Percentiles rank a stretch among this genome's conserved stretches.
Conservation (phyloP, 305 asterid genomes). For the Fraxinus xanthoxyloides region DNA sequence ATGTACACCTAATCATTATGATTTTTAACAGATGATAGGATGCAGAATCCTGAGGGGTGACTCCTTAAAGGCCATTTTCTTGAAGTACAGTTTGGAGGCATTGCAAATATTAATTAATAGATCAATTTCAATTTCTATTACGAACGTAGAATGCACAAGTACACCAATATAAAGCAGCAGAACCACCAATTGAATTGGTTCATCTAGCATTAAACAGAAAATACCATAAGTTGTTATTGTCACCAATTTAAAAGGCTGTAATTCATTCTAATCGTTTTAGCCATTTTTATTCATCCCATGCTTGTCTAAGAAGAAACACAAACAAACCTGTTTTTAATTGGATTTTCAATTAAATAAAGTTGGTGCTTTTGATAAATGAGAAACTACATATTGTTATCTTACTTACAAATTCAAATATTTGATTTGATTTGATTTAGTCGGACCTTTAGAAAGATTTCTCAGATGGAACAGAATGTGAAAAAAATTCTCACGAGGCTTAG, state of each 20-base stretch:
- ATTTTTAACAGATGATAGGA: neutral
- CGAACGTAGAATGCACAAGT: neutral
- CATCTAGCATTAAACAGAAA: neutral
- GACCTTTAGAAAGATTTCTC: neutral
- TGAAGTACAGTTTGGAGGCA: neutral
- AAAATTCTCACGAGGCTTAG: neutral
- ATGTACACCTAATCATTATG: neutral
- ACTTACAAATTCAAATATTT: neutral
- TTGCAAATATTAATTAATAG: slow-evolving; percentile 1
- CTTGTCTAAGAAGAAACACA: neutral
- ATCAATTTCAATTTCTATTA: slow-evolving; percentile 17
- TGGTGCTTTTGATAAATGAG: neutral
- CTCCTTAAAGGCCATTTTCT: neutral
- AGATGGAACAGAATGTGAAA: neutral
- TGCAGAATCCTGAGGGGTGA: neutral
- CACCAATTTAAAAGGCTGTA: neutral
- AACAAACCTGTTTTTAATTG: neutral
- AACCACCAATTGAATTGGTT: neutral
- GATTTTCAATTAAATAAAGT: neutral
- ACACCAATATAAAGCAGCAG: neutral
- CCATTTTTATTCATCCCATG: neutral
- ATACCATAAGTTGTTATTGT: neutral
- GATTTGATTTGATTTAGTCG: neutral
- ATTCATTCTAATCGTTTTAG: neutral
- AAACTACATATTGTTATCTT: neutral